Evolutionary conservation across 768 basidiomycete genomes (phyloP).

Genomic region (Tephrocybe sp.): DNA sequence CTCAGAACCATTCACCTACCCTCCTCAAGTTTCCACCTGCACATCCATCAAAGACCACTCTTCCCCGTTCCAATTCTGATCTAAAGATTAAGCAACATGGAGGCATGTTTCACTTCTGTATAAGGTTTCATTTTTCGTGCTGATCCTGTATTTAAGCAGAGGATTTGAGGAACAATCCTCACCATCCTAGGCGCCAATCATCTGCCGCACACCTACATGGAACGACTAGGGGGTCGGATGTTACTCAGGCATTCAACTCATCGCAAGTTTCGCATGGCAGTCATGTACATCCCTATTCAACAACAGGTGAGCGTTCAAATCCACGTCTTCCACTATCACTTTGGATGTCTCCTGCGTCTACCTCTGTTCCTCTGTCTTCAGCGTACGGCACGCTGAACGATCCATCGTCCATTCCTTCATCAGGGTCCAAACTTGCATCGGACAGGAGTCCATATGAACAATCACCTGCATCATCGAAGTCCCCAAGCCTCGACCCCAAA

Average conservation of each 20-base stretch:
- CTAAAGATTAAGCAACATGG: conserved; percentile 19
- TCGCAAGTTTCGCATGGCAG: conserved; percentile 15
- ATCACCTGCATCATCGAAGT: conserved; percentile 36
- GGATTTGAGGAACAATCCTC: conserved; percentile 8
- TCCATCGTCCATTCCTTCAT: conserved; percentile 32
- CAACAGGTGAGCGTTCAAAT: conserved; percentile 47
- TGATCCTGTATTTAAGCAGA: conserved; percentile 6
- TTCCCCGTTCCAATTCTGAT: conserved; percentile 28
- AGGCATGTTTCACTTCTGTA: conserved; percentile 18
- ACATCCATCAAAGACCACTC: conserved; percentile 23
- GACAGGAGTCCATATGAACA: conserved; percentile 32
- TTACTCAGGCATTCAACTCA: conserved; percentile 7
- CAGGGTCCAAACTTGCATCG: conserved; percentile 29
- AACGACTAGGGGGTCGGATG: conserved; percentile 11
- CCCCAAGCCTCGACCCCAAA: conserved; percentile 51
- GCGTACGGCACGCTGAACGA: conserved; percentile 35
- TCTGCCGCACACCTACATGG: conserved; percentile 9
- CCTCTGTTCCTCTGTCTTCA: conserved; percentile 42
- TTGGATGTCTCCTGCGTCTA: conserved; percentile 77
- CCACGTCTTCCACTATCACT: conserved; percentile 68
- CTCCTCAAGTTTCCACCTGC: conserved; percentile 18
- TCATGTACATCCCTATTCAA: conserved; percentile 22
- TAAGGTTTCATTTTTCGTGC: neutral
- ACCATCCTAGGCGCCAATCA: conserved; percentile 4
- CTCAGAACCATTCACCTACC: conserved; percentile 22